Evolutionary conservation across 2,329 filamentous ascomycete genomes (phyloP), one percentile per base, ranked within the genome.

Genomic region (Fusarium cicatricum): DNA sequence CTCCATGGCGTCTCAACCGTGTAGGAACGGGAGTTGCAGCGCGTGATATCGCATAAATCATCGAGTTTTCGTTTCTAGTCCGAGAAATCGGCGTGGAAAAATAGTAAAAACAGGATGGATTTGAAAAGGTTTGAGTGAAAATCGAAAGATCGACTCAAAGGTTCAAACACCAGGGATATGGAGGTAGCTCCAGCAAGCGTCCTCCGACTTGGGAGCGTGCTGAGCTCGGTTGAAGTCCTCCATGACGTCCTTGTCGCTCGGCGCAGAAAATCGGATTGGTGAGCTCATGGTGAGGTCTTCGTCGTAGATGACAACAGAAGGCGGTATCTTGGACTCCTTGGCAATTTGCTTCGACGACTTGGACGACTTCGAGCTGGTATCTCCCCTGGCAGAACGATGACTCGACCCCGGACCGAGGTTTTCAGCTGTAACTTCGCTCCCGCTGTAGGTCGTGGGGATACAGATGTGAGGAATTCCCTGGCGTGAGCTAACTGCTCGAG

Each of bases 381-480:
- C 23, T 19, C 40, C 40, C 26, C 45, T 19, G 3, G 16, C 28
- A 14, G 34, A 12, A 21, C 45, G 59, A 19, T 41, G 32, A 11
- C 46, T 37, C 2, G 17, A 32, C 21, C 55, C 38, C 4, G 32
- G 31, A 1, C 50, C 17, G 5, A 31, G 3, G 2, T 34, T 56
- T 28, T 57, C 14, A 38, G 57, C 34, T 16, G 82, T 85, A 80
- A 87, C 84, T 64, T 89, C 86, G 54, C 80, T 84, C 11, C 82
- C 83, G 31, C 83, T 82, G 65, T 85, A 85, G 0, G 82, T 85
- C 3, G 84, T 86, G 6, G 84, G 84, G 33, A 86, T 82, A 63
- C 82, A 85, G 37, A 86, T 79, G 65, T 86, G 83, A 16, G 81
- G 82, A 29, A 86, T 73, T 0, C 77, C 77, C 29, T 82, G 84